Percentiles rank a stretch among this genome's conserved stretches.
These are phyloP conservation scores for Eutypa lata DNA, from an alignment of 2,329 filamentous ascomycete genomes.

Conservation along the genomic window DNA sequence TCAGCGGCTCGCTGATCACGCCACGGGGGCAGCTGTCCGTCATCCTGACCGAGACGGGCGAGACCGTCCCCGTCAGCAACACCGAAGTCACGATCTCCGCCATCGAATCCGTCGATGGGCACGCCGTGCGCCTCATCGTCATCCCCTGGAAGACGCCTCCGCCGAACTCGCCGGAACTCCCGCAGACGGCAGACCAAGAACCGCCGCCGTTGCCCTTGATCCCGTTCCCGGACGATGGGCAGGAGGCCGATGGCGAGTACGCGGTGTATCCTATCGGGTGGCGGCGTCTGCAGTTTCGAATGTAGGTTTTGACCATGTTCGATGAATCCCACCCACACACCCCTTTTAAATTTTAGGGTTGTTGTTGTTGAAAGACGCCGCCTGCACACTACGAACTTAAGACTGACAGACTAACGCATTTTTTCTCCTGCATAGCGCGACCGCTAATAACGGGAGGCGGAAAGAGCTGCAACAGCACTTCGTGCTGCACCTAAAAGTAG, in stretches of 20 bases:
- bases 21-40: conserved; percentile 76
- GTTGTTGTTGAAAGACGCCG: no score
- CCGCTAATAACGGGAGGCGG: conserved; percentile 89
- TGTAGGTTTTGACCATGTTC: conserved; percentile 42
- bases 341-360: neutral
- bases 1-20: conserved; percentile 82
- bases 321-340: neutral
- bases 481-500: conserved; percentile 80
- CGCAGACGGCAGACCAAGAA: conserved; percentile 72
- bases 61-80: conserved; percentile 75
- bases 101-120: conserved; percentile 91
- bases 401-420: neutral
- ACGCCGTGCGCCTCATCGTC: conserved; percentile 88
- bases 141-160: conserved; percentile 97
- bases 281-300: conserved; percentile 90
- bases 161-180: conserved; percentile 68
- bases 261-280: conserved; percentile 91
- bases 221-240: conserved; percentile 59
- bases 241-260: conserved; percentile 69
- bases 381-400: no score
- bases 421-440: conserved; percentile 56
- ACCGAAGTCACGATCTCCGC: conserved; percentile 89
- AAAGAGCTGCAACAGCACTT: conserved; percentile 98
- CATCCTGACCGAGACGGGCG: conserved; percentile 72
- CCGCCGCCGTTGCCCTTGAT: conserved; percentile 77